These are phyloP conservation scores for Quercus rubra DNA, from an alignment of 306 rosid species.

Conservation along the genomic window DNA sequence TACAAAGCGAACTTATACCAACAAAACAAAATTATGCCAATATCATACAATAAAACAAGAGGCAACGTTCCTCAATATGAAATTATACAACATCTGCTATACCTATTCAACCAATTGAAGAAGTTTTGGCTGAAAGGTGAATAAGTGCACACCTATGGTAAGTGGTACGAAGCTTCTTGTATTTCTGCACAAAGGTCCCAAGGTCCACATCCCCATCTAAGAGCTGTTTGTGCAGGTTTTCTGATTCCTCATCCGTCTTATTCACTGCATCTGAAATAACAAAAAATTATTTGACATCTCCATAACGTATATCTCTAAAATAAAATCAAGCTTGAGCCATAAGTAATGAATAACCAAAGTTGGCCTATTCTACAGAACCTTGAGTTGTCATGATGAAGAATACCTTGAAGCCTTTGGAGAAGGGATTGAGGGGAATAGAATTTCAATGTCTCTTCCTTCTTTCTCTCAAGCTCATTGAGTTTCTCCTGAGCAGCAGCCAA, in stretches of 20 bases:
- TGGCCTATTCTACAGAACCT: neutral
- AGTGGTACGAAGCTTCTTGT: conserved; percentile 71
- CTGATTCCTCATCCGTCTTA: conserved; percentile 82
- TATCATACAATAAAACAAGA: neutral
- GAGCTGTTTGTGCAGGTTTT: conserved; percentile 62
- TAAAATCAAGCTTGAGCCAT: neutral
- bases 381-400: conserved; percentile 13
- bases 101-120: conserved; percentile 23
- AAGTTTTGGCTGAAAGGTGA: conserved; percentile 79
- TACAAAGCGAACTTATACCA: too few relatives aligned
- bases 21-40: neutral
- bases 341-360: neutral
- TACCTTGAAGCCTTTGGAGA: conserved; percentile 81
- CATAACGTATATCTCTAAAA: neutral
- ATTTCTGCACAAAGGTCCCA: conserved; percentile 60
- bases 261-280: conserved; percentile 62
- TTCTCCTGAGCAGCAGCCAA: conserved; percentile 94
- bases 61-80: neutral
- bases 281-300: neutral
- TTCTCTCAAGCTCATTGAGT: conserved; percentile 77
- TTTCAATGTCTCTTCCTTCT: conserved; percentile 72
- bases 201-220: conserved; percentile 66
- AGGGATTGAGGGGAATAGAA: conserved; percentile 71
- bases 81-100: neutral
- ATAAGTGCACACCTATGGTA: conserved; percentile 73